Conservation (phyloP, 169 alveolate genomes). For the Eimeria brunetti region DNA sequence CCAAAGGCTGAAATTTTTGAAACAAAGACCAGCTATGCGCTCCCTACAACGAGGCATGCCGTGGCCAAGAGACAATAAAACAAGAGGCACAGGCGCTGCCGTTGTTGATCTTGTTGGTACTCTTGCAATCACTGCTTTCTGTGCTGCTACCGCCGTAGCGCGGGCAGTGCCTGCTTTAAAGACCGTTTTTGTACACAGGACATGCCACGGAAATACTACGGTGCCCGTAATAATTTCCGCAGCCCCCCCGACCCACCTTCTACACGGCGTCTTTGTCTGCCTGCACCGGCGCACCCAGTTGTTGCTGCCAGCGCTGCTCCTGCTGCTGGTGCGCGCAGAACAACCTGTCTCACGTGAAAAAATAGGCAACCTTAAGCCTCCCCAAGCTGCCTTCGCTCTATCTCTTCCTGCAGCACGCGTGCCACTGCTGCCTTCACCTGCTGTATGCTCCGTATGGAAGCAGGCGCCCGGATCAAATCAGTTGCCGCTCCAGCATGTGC, state of each 20-base stretch:
- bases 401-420: conserved; percentile 40
- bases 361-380: background rate
- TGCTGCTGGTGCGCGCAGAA: background rate
- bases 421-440: conserved; percentile 62
- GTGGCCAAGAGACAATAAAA: background rate
- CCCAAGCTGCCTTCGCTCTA: background rate
- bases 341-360: background rate
- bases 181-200: background rate
- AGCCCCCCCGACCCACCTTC: background rate
- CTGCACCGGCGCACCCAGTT: background rate
- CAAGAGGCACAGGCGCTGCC: background rate
- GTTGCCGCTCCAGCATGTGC: background rate
- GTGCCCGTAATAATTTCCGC: background rate
- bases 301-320: background rate
- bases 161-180: background rate
- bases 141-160: background rate
- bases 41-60: background rate
- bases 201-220: background rate
- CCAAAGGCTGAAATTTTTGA: background rate
- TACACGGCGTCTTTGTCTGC: background rate
- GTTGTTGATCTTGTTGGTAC: background rate
- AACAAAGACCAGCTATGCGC: background rate
- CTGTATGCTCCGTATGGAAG: conserved; percentile 8
- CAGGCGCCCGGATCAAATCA: background rate
- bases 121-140: background rate